These are phyloP conservation scores for Castanea sativa DNA, from an alignment of 306 rosid species.

Conservation along the genomic window DNA sequence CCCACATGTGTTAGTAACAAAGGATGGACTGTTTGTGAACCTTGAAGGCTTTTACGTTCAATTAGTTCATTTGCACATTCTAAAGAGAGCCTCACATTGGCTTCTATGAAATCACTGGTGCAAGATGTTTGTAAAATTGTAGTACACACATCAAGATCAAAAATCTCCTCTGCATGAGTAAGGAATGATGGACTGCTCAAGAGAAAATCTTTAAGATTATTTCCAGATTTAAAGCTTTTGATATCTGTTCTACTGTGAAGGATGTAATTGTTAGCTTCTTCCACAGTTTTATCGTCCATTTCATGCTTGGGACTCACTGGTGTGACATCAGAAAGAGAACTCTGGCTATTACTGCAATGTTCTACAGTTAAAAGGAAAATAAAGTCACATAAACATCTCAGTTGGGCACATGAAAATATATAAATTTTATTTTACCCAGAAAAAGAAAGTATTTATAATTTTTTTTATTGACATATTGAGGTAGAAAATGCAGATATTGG, in stretches of 20 bases:
- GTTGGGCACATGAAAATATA: neutral
- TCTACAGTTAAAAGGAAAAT: constrained; percentile 41
- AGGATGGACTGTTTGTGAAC: constrained; percentile 40
- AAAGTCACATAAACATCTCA: constrained; percentile 1
- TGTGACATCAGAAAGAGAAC: constrained; percentile 28
- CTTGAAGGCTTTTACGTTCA: constrained; percentile 41
- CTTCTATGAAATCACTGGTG: constrained; percentile 14
- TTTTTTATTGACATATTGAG: neutral
- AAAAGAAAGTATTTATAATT: neutral
- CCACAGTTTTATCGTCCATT: constrained; percentile 18
- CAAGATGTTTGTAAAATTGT: constrained; percentile 31
- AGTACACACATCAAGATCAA: constrained; percentile 43
- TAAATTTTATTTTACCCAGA: no score
- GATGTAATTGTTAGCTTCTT: constrained; percentile 29
- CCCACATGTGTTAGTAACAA: constrained; percentile 32
- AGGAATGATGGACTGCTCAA: constrained; percentile 59
- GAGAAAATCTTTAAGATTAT: constrained; percentile 48
- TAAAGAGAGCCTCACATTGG: constrained; percentile 34
- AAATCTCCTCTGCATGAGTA: constrained; percentile 54
- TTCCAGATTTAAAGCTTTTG: constrained; percentile 12
- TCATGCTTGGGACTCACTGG: constrained; percentile 28
- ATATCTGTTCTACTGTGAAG: constrained; percentile 7
- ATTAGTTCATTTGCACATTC: constrained; percentile 76
- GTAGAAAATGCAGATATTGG: neutral
- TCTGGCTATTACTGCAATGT: constrained; percentile 25